These are phyloP conservation scores for Canna indica DNA, from an alignment of 176 grass and related monocot genomes.

Conservation along the genomic window DNA sequence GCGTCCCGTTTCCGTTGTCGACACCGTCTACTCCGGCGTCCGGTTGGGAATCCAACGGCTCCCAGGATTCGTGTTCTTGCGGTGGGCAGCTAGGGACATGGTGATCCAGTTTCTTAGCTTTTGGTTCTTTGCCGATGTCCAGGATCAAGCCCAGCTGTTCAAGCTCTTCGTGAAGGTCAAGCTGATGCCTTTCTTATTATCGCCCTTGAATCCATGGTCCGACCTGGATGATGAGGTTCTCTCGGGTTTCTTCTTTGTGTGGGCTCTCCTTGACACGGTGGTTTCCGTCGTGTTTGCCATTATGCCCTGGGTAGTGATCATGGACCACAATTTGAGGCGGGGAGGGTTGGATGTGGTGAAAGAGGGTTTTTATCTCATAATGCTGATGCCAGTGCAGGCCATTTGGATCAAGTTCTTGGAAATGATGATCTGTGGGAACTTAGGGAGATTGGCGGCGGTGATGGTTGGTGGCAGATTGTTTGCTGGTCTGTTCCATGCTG, in stretches of 20 bases:
- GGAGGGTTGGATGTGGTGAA: constrained; percentile 63
- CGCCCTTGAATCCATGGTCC: constrained; percentile 46
- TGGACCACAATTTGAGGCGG: constrained; percentile 61
- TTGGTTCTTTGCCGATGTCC: constrained; percentile 84
- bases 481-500: constrained; percentile 53
- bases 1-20: constrained; percentile 20
- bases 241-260: constrained; percentile 62
- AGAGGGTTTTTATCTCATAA: constrained; percentile 78
- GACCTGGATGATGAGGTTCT: constrained; percentile 41
- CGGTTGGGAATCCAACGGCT: constrained; percentile 41
- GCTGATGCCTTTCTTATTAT: constrained; percentile 77
- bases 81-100: constrained; percentile 69
- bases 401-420: constrained; percentile 83
- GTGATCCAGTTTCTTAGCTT: constrained; percentile 72
- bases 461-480: constrained; percentile 62
- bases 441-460: constrained; percentile 47
- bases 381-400: constrained; percentile 65
- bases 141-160: constrained; percentile 71
- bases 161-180: constrained; percentile 76
- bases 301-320: constrained; percentile 81
- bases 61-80: constrained; percentile 51
- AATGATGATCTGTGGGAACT: constrained; percentile 66
- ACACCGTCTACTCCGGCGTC: constrained; percentile 37
- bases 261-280: constrained; percentile 70
- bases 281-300: constrained; percentile 69